Percentiles rank a stretch among this genome's conserved stretches.
Evolutionary conservation across 2,329 filamentous ascomycete genomes (phyloP).

Genomic region (Zymoseptoria tritici): DNA sequence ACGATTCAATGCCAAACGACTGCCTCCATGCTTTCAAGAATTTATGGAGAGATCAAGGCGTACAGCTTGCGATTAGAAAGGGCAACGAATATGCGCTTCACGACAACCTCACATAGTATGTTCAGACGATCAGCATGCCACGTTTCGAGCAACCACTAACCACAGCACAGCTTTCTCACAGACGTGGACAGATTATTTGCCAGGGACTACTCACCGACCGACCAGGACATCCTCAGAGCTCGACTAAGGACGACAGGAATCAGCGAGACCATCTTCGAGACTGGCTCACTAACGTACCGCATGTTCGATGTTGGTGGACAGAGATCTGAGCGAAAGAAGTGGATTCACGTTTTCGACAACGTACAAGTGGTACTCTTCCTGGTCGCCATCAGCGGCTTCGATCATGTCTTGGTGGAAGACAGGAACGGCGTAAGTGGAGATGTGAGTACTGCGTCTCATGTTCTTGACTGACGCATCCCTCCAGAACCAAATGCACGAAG

Average conservation of each 20-base stretch:
- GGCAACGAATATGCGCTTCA: conserved; percentile 96
- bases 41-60: conserved; percentile 76
- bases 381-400: conserved; percentile 91
- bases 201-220: conserved; percentile 75
- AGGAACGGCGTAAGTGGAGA: conserved; percentile 71
- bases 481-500: conserved; percentile 50
- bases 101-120: conserved; percentile 90
- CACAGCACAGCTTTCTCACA: conserved; percentile 62
- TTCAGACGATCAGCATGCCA: conserved; percentile 13
- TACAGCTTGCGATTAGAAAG: conserved; percentile 80
- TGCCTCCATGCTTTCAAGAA: conserved; percentile 74
- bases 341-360: conserved; percentile 95
- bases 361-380: conserved; percentile 89
- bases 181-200: conserved; percentile 57
- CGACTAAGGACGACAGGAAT: conserved; percentile 89
- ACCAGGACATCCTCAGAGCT: conserved; percentile 90
- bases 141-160: conserved; percentile 5
- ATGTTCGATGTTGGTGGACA: conserved; percentile 97
- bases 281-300: conserved; percentile 85
- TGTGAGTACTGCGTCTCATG: not conserved
- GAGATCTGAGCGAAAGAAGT: conserved; percentile 89
- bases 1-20: conserved; percentile 70
- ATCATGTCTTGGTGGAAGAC: conserved; percentile 92
- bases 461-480: conserved; percentile 2
- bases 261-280: conserved; percentile 87